These are phyloP conservation scores for Leishmania tarentolae DNA, from an alignment of 208 protist genomes.

Conservation along the genomic window DNA sequence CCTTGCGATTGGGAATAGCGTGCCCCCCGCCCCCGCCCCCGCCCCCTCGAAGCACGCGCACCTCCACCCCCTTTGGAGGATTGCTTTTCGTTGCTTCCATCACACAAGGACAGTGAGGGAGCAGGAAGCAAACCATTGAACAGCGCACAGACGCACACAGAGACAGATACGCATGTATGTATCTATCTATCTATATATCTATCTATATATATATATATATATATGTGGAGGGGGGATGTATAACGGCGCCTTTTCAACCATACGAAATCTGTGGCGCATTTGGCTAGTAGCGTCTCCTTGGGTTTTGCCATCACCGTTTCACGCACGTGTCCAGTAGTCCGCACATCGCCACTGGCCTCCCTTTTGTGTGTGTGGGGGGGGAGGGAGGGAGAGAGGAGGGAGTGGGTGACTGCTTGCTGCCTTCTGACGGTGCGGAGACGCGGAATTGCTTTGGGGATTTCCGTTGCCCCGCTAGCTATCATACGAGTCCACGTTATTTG, in stretches of 20 bases:
- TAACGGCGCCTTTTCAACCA: not conserved
- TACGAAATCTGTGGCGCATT: not conserved
- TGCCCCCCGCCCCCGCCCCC: too few species aligned
- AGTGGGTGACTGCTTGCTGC: not conserved
- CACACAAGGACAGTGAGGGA: not conserved
- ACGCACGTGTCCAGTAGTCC: too few species aligned
- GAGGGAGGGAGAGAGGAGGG: too few species aligned
- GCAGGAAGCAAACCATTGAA: not conserved
- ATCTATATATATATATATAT: too few species aligned
- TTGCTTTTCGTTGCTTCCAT: not conserved
- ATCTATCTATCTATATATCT: too few species aligned
- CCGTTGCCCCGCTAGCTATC: not conserved
- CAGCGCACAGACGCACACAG: too few species aligned
- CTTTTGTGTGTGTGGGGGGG: not conserved
- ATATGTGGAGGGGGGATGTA: too few species aligned
- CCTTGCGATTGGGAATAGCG: not conserved
- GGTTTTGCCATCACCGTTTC: too few species aligned
- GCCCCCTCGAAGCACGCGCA: not conserved
- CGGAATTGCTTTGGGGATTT: not conserved
- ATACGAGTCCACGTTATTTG: not conserved
- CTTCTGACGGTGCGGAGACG: not conserved
- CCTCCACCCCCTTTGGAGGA: too few species aligned
- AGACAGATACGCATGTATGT: too few species aligned
- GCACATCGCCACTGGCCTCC: not conserved
- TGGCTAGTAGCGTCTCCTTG: too few species aligned